Evolutionary conservation across 192 early-diverging fungal species (phyloP).

Genomic region (Backusella luteola): DNA sequence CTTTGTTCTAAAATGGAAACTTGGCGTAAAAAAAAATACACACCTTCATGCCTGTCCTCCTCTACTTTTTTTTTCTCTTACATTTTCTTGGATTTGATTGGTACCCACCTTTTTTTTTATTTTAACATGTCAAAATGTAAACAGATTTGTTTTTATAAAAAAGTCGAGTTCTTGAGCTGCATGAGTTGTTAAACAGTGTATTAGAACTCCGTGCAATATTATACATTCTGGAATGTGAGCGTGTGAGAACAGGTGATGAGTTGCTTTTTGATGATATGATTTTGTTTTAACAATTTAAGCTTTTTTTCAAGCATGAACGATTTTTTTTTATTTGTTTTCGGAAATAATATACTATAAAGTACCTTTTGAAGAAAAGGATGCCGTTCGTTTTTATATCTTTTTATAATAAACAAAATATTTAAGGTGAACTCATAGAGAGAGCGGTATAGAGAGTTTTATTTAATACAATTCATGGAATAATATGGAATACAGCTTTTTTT

Average conservation of each 20-base stretch:
- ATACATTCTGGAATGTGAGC: constrained; percentile 7
- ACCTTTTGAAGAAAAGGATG: not conserved
- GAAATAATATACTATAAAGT: not conserved
- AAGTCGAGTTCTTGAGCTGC: not conserved
- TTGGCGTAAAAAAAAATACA: constrained; percentile 8
- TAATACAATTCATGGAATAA: not conserved
- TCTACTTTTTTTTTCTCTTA: not conserved
- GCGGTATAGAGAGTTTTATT: too few relatives aligned
- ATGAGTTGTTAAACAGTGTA: not conserved
- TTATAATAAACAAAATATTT: not conserved
- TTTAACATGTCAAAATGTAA: not conserved
- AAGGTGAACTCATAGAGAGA: not conserved
- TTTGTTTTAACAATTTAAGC: not conserved
- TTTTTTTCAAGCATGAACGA: not conserved
- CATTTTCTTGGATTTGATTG: not conserved
- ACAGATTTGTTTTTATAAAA: not conserved
- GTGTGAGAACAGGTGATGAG: constrained; percentile 2
- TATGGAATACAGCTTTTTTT: not conserved
- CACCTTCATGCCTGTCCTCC: not conserved
- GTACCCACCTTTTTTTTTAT: not conserved
- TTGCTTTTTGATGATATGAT: not conserved
- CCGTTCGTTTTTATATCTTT: not conserved
- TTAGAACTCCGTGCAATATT: not conserved
- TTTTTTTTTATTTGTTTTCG: not conserved
- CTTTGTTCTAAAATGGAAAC: constrained; percentile 2